phyloP scores from a whole-genome alignment of 768 basidiomycete genomes.

The Trametes coccinea region DNA sequence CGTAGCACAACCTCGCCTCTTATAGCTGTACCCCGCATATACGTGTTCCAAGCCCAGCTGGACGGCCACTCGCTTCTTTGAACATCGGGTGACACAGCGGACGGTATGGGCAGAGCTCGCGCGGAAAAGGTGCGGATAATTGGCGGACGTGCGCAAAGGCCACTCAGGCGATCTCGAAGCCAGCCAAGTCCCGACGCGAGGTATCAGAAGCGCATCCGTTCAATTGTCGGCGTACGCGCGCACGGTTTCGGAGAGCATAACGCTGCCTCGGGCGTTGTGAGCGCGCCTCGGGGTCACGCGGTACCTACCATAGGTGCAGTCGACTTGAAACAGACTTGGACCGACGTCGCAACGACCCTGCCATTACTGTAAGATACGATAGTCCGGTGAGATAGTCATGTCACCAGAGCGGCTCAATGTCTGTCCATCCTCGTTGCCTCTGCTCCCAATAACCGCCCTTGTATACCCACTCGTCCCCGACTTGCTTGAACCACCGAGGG shows the following conservation, averaged over 20 bases:
- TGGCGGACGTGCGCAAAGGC: conserved; percentile 18
- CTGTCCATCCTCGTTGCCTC: conserved; percentile 64
- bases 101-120: neutral
- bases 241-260: neutral
- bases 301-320: neutral
- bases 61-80: neutral
- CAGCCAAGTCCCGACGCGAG: conserved; percentile 2
- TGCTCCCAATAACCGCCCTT: conserved; percentile 84
- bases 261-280: neutral
- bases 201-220: conserved; percentile 12
- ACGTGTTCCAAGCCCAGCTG: neutral
- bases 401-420: conserved; percentile 66
- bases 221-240: conserved; percentile 16
- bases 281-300: conserved; percentile 11
- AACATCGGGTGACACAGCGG: conserved; percentile 8
- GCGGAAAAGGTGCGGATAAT: conserved; percentile 32
- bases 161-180: neutral
- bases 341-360: conserved; percentile 8
- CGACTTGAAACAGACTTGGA: neutral
- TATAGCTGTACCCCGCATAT: neutral
- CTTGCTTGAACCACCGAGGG: conserved; percentile 77
- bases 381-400: conserved; percentile 12
- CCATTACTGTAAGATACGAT: conserved; percentile 18
- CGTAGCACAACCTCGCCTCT: neutral
- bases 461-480: conserved; percentile 73